Evolutionary conservation across 352 stramenopile genomes (phyloP), one percentile per base, ranked within the genome.

Genomic region (Pythium guiyangense): DNA sequence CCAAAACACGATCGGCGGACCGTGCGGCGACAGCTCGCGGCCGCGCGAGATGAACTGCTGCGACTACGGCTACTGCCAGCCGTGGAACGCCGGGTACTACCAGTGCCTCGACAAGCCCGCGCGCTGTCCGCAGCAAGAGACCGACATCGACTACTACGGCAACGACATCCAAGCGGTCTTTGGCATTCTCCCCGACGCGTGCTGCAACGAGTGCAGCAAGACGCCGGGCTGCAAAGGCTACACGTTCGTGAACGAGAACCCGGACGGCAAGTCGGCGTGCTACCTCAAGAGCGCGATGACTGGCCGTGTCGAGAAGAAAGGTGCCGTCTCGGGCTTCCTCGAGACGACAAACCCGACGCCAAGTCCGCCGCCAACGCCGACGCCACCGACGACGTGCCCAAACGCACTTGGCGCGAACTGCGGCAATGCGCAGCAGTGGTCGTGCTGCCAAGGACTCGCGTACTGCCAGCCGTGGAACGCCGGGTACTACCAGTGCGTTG

Each of bases 391-490:
- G n/a, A 46, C 12, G 54, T 83, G 73, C 37, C 52, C 49, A 14
- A 68, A 62, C 1, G 57, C 62, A 27, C 18, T 72, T 0, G 64
- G 66, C 49, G 72, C 66, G 0, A 29, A 54, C 2, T 84, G 74
- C 40, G 74, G 71, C 25, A 71, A 74, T 10, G 52, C 54, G 17
- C 57, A 64, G 9, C n/a, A 29, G 59, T 3, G 25, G 60, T 6
- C 57, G 64, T 86, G 75, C 54, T 74, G 66, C 26, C 64, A 78
- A 54, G 62, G 66, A 22, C 66, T 65, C 27, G 27, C 43, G 43
- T 88, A 83, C 64, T 88, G 77, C 62, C 75, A 85, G 66, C 78
- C 78, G 46, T 86, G 78, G 71, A 84, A 85, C 59, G 59, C 60
- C 2, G 57, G 62, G 6, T 86, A 86, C 70, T 86, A 88, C 64